phyloP scores from a whole-genome alignment of 139 green algal species.

The Coelastrella sp. region DNA sequence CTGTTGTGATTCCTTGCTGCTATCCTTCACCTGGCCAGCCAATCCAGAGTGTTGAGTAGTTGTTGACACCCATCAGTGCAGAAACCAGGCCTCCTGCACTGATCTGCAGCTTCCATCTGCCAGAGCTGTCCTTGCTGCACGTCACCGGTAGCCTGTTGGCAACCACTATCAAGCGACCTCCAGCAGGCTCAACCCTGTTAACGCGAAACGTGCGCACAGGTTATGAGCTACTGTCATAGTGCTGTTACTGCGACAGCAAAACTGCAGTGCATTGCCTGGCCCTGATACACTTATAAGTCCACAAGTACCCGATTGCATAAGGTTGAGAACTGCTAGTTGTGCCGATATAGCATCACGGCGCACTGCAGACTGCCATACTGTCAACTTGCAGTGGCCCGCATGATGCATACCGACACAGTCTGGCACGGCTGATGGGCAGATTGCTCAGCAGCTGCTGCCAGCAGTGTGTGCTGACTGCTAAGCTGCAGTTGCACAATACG shows the following conservation, averaged over 20 bases:
- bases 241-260: constrained; percentile 13
- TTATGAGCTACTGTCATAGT: no score
- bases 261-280: no score
- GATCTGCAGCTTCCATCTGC: constrained; percentile 63
- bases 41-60: constrained; percentile 93
- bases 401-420: not conserved
- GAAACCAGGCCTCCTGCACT: constrained; percentile 94
- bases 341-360: no score
- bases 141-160: constrained; percentile 97
- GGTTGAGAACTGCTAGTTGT: no score
- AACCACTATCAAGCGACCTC: constrained; percentile 91
- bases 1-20: no score
- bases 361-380: no score
- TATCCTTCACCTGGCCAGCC: constrained; percentile 97
- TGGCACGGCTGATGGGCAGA: not conserved
- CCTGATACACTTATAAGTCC: no score
- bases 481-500: no score
- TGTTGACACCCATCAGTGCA: constrained; percentile 93
- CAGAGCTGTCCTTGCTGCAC: constrained; percentile 63
- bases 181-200: constrained; percentile 15
- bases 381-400: no score
- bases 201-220: not conserved
- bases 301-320: no score
- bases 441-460: not conserved
- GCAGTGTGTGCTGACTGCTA: no score